A percentile compares a stretch with the other conserved stretches of the same genome.
Conservation (phyloP, 352 stramenopile species). For the Phytophthora constricta region DNA sequence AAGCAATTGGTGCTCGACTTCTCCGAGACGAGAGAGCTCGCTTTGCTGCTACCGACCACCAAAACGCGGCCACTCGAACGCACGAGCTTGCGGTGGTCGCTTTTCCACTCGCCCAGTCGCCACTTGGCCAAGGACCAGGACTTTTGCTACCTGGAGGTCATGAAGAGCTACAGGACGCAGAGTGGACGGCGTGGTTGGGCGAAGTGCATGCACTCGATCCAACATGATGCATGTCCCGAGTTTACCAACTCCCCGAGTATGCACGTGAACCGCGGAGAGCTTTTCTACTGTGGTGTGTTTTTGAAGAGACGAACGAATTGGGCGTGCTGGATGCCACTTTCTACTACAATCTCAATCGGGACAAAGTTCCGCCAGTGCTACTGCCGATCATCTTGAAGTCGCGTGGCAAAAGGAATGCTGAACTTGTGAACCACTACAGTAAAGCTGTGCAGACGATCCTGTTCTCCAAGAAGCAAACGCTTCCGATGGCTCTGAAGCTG, state of each 20-base stretch:
- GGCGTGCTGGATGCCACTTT: slow-evolving; percentile 63
- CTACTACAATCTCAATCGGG: slow-evolving; percentile 64
- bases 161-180: slow-evolving; percentile 65
- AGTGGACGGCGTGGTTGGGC: slow-evolving; percentile 72
- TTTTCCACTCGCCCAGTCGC: slow-evolving; percentile 64
- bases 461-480: slow-evolving; percentile 36
- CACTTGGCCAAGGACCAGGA: slow-evolving; percentile 67
- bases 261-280: slow-evolving; percentile 53
- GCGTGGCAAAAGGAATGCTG: slow-evolving; percentile 60
- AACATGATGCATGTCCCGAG: slow-evolving; percentile 64
- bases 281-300: slow-evolving; percentile 72
- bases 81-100: slow-evolving; percentile 73
- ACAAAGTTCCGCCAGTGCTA: slow-evolving; percentile 52
- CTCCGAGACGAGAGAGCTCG: slow-evolving; percentile 64
- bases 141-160: slow-evolving; percentile 80
- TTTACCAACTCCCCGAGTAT: slow-evolving; percentile 40
- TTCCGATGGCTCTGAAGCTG: slow-evolving; percentile 56
- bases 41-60: slow-evolving; percentile 52
- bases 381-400: slow-evolving; percentile 62
- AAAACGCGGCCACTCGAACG: slow-evolving; percentile 50
- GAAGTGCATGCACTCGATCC: slow-evolving; percentile 74
- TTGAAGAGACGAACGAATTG: slow-evolving; percentile 60
- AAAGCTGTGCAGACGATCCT: slow-evolving; percentile 58
- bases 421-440: slow-evolving; percentile 76
- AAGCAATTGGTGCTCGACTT: slow-evolving; percentile 82